Percentiles rank a stretch among this genome's conserved stretches.
Evolutionary conservation across 2,329 filamentous ascomycete species (phyloP).

Genomic region (Fusarium oxysporum): DNA sequence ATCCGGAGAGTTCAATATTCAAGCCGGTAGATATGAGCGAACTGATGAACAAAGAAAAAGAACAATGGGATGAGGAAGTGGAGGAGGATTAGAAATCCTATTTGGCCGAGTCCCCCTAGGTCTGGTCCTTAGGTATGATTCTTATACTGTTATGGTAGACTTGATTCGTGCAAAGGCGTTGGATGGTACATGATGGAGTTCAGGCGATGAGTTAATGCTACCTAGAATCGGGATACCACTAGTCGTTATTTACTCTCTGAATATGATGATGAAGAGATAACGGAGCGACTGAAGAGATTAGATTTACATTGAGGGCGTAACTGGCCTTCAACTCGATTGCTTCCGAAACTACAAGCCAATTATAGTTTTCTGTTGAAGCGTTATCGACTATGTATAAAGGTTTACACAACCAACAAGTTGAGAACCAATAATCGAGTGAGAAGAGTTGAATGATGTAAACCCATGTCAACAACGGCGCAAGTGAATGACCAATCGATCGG

Average conservation of each 20-base stretch:
- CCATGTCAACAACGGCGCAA: conserved; percentile 15
- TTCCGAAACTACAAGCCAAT: neutral
- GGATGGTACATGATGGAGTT: conserved; percentile 21
- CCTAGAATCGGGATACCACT: conserved; percentile 24
- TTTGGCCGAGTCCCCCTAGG: conserved; percentile 11
- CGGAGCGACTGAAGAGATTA: neutral
- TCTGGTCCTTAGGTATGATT: neutral
- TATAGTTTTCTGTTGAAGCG: neutral
- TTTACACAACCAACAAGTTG: conserved; percentile 1
- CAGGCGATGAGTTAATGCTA: conserved; percentile 3
- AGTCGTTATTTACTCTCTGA: neutral
- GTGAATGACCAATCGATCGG: conserved; percentile 20
- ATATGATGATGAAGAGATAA: neutral
- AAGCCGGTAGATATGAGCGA: conserved; percentile 77
- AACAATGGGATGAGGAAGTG: conserved; percentile 84
- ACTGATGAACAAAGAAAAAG: conserved; percentile 79
- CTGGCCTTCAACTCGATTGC: neutral
- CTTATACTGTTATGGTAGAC: neutral
- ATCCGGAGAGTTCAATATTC: conserved; percentile 78
- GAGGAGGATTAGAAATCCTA: conserved; percentile 67
- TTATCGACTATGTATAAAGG: conserved; percentile 26
- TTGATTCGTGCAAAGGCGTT: conserved; percentile 34
- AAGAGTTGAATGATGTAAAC: conserved; percentile 16
- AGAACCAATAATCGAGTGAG: conserved; percentile 12
- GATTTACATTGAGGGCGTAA: neutral